Conservation (phyloP, 2,329 filamentous ascomycete species). For the Stachybotrys echinatus region DNA sequence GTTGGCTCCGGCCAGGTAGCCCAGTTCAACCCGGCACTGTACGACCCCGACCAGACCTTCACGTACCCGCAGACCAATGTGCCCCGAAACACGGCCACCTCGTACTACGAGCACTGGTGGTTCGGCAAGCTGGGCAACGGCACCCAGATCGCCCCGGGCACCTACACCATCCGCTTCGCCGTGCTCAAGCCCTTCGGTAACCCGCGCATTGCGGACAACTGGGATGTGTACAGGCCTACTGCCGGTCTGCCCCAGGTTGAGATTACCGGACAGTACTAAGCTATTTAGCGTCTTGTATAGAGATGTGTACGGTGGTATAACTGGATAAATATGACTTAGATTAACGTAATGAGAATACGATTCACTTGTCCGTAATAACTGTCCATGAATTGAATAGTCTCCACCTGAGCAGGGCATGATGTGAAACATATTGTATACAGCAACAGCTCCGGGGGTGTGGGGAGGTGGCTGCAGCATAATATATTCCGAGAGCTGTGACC, state of each 20-base stretch:
- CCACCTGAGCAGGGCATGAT: too few species aligned
- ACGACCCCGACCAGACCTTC: constrained; percentile 14
- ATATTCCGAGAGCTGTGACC: not conserved
- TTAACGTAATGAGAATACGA: not conserved
- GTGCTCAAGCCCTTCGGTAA: constrained; percentile 19
- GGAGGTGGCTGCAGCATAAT: too few species aligned
- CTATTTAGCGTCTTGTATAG: not conserved
- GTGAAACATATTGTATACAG: too few species aligned
- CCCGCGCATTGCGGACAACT: constrained; percentile 9
- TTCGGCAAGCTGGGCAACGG: constrained; percentile 20
- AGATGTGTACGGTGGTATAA: too few species aligned
- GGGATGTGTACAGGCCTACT: constrained; percentile 14
- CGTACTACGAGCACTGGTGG: constrained; percentile 16
- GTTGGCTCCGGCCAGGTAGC: constrained; percentile 6
- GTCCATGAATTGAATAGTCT: too few species aligned
- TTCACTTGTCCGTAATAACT: too few species aligned
- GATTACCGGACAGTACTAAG: not conserved
- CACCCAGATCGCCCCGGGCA: constrained; percentile 16
- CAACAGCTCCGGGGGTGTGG: too few species aligned
- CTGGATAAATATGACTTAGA: not conserved
- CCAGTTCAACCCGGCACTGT: constrained; percentile 13
- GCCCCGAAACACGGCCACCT: constrained; percentile 8
- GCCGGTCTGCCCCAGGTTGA: not conserved
- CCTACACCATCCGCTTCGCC: constrained; percentile 18
- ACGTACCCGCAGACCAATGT: constrained; percentile 12